Base-by-base conservation (phyloP, 2,329 filamentous ascomycete genomes). In the Alternaria solani region DNA sequence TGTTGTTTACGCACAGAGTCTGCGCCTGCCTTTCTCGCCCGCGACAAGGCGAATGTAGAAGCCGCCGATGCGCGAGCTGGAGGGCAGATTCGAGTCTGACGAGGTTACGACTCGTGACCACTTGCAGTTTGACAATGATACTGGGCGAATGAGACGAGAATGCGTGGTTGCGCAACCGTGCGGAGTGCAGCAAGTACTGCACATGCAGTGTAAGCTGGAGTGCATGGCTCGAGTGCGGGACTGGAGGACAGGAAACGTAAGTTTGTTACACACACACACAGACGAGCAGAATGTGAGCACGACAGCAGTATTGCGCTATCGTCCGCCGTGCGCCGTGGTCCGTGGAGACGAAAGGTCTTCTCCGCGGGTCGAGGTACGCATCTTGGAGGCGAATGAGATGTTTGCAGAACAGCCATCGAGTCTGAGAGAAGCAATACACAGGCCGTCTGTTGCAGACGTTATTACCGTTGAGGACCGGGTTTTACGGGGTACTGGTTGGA, bases 121-220 rank as follows among this genome's bases (percentile, higher is more conserved):
- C 38, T 38, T 62, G 59, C 55, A 58, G 20, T 8, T 30, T 28
- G 32, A 49, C 26, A 53, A 23, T 25, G 11, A 42, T 42, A 25
- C 39, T 42, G 18, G 20, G 16, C 49, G 39, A 58, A 54, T 58
- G 20, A 51, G 43, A 55, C n/a, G 16, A 55, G 20, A 55, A 56
- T 57, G 55, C 55, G 61, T 62, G 48, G 61, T 30, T 57, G 44
- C 36, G 54, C 47, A 51, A 51, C 26, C 60, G 47, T 65, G 61
- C 59, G 56, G 60, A 60, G 63, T 63, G 65, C 63, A 63, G 51
- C 7, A 16, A 5, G 14, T 14, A 12, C 12, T 36, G 32, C 6
- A 36, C 12, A 36, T 36, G 32, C 32, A 16, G 32, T 6, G 32
- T 36, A 36, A 36, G 32, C 32, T 36, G 32, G 32, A 14, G 14